phyloP scores from a whole-genome alignment of 2,329 filamentous ascomycete species.

The Trichoderma polysporum region DNA sequence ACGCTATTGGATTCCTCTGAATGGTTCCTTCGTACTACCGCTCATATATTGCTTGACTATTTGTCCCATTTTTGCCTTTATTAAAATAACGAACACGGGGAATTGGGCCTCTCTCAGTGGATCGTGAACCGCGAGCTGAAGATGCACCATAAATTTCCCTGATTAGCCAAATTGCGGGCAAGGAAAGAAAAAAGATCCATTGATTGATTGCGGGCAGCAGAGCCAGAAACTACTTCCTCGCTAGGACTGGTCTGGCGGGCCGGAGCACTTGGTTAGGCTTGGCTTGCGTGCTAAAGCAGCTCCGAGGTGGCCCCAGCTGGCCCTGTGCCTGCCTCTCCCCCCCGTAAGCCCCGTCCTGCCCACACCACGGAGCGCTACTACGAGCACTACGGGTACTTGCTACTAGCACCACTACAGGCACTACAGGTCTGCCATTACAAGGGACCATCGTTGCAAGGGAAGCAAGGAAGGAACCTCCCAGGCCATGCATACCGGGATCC shows the following conservation, averaged over 20 bases:
- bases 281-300: conserved; percentile 14
- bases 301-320: conserved; percentile 11
- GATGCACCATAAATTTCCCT: conserved; percentile 9
- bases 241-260: conserved; percentile 15
- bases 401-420: too few species aligned
- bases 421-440: not conserved
- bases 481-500: conserved; percentile 14
- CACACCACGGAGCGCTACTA: not conserved
- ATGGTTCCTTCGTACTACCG: not conserved
- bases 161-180: conserved; percentile 15
- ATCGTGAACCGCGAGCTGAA: conserved; percentile 15
- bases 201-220: not conserved
- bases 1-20: not conserved
- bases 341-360: not conserved
- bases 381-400: not conserved
- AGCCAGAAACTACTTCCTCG: conserved; percentile 15
- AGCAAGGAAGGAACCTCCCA: conserved; percentile 6
- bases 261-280: conserved; percentile 17
- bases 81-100: not conserved
- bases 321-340: conserved; percentile 8
- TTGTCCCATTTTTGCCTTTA: not conserved
- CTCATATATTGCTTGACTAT: not conserved
- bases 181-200: not conserved
- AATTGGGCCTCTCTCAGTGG: conserved; percentile 9
- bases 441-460: not conserved